Base-by-base conservation (phyloP, 2,329 filamentous ascomycete species). In the Penicillium sp. region DNA sequence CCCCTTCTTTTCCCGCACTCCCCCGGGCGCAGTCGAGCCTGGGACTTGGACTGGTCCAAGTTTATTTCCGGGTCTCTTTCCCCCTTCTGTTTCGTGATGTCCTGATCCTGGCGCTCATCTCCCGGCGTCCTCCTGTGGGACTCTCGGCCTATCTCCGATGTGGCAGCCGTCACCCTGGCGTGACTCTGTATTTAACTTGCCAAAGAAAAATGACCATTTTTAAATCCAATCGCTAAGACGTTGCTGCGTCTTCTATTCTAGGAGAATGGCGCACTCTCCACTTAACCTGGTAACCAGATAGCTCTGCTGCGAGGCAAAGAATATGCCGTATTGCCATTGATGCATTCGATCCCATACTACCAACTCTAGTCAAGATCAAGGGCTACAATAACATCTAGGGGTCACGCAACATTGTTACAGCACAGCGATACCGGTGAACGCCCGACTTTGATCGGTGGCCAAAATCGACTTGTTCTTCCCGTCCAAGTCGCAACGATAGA, bases 111-210 rank as follows among this genome's bases (percentile, higher is more conserved):
- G 59, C 59, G 59, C 59, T 60, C 58, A 58, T 60, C 55, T 44
- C 36, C 19, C 36, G 47, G 33, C 21, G 34, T 31, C 19, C 16
- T n/a, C n/a, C n/a, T n/a, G n/a, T n/a, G n/a, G n/a, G n/a, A n/a
- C 17, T 15, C 39, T 36, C 27, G 13, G 10, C 28, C 28, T 27
- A 27, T 27, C 14, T 28, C 30, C 39, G 59, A 57, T 57, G 60
- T 63, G 60, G 60, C 60, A 63, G 60, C 60, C 60, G 60, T 63
- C 58, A 54, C 58, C 51, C 26, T 18, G 34, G 42, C 13, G 56
- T 58, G 58, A 60, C 56, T 45, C 52, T 54, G 45, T 51, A 48
- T 42, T 32, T 45, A 29, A 41, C 14, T 27, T 20, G n/a, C n/a
- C n/a, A 23, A 39, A 36, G 20, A 41, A 38, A 41, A 30, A 33